Evolutionary conservation across 139 green algal species (phyloP).

Genomic region (Picochlorum costavermella): DNA sequence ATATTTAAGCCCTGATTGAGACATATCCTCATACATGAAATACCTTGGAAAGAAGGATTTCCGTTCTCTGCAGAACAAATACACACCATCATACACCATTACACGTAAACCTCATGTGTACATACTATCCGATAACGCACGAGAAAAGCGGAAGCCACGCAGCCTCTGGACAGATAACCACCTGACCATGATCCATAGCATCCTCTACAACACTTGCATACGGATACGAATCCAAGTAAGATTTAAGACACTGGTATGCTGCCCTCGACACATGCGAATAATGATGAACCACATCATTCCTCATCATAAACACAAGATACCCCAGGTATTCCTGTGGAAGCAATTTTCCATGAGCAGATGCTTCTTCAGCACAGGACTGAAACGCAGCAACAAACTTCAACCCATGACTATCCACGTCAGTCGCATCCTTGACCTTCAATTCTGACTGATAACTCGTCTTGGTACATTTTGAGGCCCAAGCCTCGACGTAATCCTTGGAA

Average conservation of each 20-base stretch:
- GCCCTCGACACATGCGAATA: constrained; percentile 5
- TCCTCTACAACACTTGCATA: background rate
- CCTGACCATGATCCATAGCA: background rate
- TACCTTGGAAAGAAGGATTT: constrained; percentile 9
- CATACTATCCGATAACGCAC: background rate
- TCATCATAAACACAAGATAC: constrained; percentile 16
- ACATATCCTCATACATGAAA: constrained; percentile 13
- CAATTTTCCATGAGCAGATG: background rate
- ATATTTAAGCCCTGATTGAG: background rate
- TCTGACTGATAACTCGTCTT: background rate
- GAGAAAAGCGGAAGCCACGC: background rate
- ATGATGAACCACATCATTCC: constrained; percentile 21
- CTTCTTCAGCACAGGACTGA: constrained; percentile 12
- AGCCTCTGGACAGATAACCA: background rate
- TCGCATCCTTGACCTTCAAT: no score
- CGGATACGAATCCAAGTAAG: background rate
- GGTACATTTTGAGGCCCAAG: background rate
- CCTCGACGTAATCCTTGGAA: background rate
- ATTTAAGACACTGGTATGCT: background rate
- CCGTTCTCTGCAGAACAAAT: background rate
- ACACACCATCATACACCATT: background rate
- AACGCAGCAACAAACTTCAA: constrained; percentile 7
- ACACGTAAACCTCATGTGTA: background rate
- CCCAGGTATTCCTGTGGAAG: constrained; percentile 13
- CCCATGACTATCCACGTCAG: background rate